Evolutionary conservation across 768 basidiomycete species (phyloP).

Genomic region (Podaxis sp.): DNA sequence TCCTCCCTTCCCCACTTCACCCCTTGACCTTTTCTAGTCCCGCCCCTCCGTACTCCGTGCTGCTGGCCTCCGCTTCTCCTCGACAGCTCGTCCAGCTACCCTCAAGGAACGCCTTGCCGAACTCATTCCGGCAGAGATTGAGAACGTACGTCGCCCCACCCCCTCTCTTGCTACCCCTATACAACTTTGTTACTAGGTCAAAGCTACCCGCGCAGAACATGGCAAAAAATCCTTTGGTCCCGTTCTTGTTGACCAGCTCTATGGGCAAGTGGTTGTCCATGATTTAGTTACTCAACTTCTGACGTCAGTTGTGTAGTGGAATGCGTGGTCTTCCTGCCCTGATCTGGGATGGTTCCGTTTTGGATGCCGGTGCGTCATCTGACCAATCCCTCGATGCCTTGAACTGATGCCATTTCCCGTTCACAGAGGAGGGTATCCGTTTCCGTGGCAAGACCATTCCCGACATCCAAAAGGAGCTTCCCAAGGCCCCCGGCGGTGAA

Average conservation of each 20-base stretch:
- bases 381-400: not conserved
- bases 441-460: constrained; percentile 97
- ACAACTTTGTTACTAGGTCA: constrained; percentile 48
- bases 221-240: constrained; percentile 94
- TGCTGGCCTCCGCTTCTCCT: constrained; percentile 53
- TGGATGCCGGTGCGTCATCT: constrained; percentile 71
- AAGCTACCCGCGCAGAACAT: constrained; percentile 77
- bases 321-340: constrained; percentile 90
- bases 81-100: constrained; percentile 65
- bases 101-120: constrained; percentile 92
- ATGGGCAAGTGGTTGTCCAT: constrained; percentile 51
- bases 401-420: constrained; percentile 5
- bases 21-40: constrained; percentile 31
- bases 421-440: constrained; percentile 89
- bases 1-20: not conserved
- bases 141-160: constrained; percentile 44
- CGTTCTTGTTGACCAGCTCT: constrained; percentile 86
- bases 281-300: not conserved
- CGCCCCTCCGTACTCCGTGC: constrained; percentile 44
- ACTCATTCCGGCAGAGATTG: constrained; percentile 85
- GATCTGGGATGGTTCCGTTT: constrained; percentile 98
- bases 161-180: not conserved
- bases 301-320: constrained; percentile 44
- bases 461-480: constrained; percentile 81
- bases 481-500: constrained; percentile 82